A percentile compares a stretch with the other conserved stretches of the same genome.
Conservation (phyloP, 495 filamentous ascomycete genomes). For the Neurospora cerealis region DNA sequence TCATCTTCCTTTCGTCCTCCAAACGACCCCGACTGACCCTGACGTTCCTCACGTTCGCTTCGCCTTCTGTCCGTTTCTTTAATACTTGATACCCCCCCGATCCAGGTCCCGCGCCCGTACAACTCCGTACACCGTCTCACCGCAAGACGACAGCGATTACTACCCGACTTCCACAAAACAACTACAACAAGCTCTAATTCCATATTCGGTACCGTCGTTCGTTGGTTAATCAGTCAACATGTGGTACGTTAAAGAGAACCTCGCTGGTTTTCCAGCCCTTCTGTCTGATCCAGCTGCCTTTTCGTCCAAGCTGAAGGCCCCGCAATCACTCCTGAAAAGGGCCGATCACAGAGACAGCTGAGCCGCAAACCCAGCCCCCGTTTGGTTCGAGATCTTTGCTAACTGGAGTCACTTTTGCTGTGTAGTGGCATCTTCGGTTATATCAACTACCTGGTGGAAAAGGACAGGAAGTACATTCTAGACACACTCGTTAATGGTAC, state of each 20-base stretch:
- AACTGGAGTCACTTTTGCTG: neutral
- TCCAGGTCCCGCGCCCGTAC: neutral
- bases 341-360: neutral
- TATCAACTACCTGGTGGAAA: conserved; percentile 87
- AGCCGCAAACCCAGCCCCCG: neutral
- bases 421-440: conserved; percentile 96
- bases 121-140: neutral
- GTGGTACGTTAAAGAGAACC: conserved; percentile 20
- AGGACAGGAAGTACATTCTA: conserved; percentile 89
- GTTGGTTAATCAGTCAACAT: conserved; percentile 22
- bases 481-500: conserved; percentile 91
- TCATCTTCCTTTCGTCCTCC: neutral
- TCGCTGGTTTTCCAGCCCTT: conserved; percentile 2
- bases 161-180: neutral
- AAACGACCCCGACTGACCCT: neutral
- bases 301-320: neutral
- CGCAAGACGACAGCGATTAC: neutral
- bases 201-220: conserved; percentile 10
- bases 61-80: neutral
- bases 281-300: neutral
- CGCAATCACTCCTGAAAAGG: neutral
- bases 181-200: neutral
- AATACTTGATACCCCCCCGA: neutral
- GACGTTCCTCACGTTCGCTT: neutral
- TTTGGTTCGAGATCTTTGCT: neutral